These are phyloP conservation scores for Cordyceps tenuipes DNA, from an alignment of 2,329 filamentous ascomycete genomes.

Conservation along the genomic window DNA sequence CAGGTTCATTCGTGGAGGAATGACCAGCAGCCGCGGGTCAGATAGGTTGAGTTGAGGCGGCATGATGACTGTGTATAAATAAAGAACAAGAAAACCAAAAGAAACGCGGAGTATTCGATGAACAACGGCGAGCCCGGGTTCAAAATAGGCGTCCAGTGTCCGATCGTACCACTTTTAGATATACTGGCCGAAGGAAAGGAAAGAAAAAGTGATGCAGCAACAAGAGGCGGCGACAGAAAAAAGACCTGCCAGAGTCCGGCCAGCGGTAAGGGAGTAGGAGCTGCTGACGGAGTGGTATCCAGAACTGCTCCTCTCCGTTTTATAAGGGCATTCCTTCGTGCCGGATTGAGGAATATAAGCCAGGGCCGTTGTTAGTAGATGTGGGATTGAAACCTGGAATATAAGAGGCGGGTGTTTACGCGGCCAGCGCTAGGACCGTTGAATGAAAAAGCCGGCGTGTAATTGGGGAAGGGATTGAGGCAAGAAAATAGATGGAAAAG, in stretches of 20 bases:
- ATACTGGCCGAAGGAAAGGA: background rate
- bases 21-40: conserved; percentile 41
- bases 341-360: conserved; percentile 1
- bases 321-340: background rate
- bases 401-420: background rate
- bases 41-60: conserved; percentile 38
- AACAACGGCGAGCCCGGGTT: background rate
- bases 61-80: conserved; percentile 27
- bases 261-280: background rate
- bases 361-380: background rate
- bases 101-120: conserved; percentile 12
- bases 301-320: background rate
- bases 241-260: background rate
- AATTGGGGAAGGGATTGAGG: background rate
- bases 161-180: background rate
- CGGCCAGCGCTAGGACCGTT: background rate
- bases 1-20: conserved; percentile 50
- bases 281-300: conserved; percentile 9
- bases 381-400: conserved; percentile 1
- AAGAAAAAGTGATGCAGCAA: conserved; percentile 21
- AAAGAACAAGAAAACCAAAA: conserved; percentile 14
- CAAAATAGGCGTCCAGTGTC: background rate
- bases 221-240: conserved; percentile 11
- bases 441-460: background rate
- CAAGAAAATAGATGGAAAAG: background rate